A percentile compares a stretch with the other conserved stretches of the same genome.
Evolutionary conservation across 2,329 filamentous ascomycete species (phyloP).

Genomic region (Tolypocladium amazonense): DNA sequence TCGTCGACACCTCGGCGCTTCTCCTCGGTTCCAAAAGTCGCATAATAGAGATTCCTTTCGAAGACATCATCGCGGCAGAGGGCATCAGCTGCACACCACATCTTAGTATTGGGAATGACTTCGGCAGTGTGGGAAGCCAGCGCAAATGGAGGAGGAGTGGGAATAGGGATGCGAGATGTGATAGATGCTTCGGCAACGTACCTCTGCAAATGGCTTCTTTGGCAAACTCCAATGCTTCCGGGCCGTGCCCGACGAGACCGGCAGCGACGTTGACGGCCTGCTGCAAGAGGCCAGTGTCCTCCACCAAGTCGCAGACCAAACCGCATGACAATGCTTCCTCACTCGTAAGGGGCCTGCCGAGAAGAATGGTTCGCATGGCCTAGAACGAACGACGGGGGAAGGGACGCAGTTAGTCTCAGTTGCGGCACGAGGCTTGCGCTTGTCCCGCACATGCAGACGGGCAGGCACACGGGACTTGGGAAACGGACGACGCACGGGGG

Average conservation of each 20-base stretch:
- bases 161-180: not conserved
- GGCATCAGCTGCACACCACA: conserved; percentile 10
- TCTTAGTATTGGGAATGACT: not conserved
- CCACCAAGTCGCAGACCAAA: conserved; percentile 14
- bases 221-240: conserved; percentile 14
- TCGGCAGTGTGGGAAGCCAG: not conserved
- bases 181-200: conserved; percentile 2
- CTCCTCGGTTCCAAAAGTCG: conserved; percentile 21
- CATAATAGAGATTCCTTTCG: conserved; percentile 23
- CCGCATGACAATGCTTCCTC: conserved; percentile 14
- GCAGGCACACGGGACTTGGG: not conserved
- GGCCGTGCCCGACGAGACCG: conserved; percentile 11
- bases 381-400: conserved; percentile 1
- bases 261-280: conserved; percentile 13
- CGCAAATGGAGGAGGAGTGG: not conserved
- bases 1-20: conserved; percentile 16
- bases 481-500: not conserved
- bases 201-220: conserved; percentile 19
- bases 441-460: conserved; percentile 1
- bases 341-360: conserved; percentile 14
- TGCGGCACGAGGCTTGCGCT: not conserved
- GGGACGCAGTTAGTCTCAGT: not conserved
- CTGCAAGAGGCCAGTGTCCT: conserved; percentile 13
- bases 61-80: conserved; percentile 18
- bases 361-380: conserved; percentile 19